Evolutionary conservation across 495 filamentous ascomycete species (phyloP).

Genomic region (Hyphodiscus hymeniophilus): DNA sequence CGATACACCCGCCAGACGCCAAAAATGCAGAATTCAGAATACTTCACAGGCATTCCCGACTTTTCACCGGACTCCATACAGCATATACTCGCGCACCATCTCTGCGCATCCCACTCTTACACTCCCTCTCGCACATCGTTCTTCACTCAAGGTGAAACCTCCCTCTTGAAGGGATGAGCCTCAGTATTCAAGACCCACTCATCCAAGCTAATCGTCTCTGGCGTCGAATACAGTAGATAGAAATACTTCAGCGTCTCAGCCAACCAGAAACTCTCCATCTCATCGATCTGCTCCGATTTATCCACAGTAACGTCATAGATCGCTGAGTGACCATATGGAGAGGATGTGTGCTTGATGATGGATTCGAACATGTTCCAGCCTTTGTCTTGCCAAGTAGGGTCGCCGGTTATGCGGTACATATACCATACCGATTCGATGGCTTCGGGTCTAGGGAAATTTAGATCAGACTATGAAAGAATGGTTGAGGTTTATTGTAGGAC

Average conservation of each 20-base stretch:
- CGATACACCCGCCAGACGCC: too few species aligned
- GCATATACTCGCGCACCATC: too few species aligned
- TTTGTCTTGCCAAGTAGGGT: conserved; percentile 69
- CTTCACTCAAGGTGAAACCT: too few species aligned
- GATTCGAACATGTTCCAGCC: conserved; percentile 89
- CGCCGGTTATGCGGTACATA: conserved; percentile 88
- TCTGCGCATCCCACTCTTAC: too few species aligned
- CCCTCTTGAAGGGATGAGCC: conserved; percentile 47
- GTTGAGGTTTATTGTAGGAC: conserved; percentile 9
- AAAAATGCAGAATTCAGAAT: too few species aligned
- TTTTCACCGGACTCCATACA: too few species aligned
- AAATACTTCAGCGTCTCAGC: conserved; percentile 78
- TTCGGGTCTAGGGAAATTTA: too few species aligned
- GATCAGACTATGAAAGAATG: too few species aligned
- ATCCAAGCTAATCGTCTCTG: conserved; percentile 68
- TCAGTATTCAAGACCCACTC: conserved; percentile 73
- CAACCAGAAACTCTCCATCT: conserved; percentile 56
- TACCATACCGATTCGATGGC: conserved; percentile 94
- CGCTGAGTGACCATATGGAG: conserved; percentile 60
- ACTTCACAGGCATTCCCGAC: too few species aligned
- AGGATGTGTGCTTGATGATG: conserved; percentile 55
- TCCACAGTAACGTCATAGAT: conserved; percentile 61
- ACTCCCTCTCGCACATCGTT: background rate
- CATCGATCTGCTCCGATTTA: conserved; percentile 24
- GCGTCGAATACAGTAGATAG: conserved; percentile 67